Conservation (phyloP, 192 early-diverging fungal species). For the Diversispora eburnea region DNA sequence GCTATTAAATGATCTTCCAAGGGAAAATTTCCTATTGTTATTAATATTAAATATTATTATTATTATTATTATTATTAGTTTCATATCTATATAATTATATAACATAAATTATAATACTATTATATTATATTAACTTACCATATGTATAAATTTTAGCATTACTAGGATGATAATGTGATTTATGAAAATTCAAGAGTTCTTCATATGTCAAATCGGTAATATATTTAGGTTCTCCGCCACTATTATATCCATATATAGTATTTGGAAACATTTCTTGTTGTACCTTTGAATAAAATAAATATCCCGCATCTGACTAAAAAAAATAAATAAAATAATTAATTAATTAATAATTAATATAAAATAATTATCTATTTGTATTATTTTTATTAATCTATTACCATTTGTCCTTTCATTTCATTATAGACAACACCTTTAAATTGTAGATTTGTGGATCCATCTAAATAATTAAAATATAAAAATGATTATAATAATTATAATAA, state of each 20-base stretch:
- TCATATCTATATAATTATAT: not conserved
- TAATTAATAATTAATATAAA: not conserved
- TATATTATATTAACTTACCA: constrained; percentile 41
- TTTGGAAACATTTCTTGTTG: constrained; percentile 83
- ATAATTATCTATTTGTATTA: not conserved
- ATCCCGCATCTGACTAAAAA: constrained; percentile 80
- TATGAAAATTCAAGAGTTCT: constrained; percentile 80
- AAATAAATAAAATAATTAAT: not conserved
- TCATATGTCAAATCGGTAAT: constrained; percentile 88
- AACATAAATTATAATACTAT: not conserved
- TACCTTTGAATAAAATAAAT: constrained; percentile 68
- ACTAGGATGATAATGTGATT: constrained; percentile 84
- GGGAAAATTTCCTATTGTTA: constrained; percentile 56
- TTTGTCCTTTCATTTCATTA: constrained; percentile 96
- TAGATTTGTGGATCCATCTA: constrained; percentile 62
- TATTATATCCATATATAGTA: constrained; percentile 76
- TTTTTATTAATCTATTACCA: constrained; percentile 28
- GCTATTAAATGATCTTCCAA: constrained; percentile 69
- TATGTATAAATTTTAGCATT: constrained; percentile 92
- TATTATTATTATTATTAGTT: no score
- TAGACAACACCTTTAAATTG: constrained; percentile 95
- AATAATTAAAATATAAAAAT: not conserved
- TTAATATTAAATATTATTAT: not conserved
- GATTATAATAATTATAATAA: not conserved
- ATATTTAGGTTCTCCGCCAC: constrained; percentile 84